phyloP scores from a whole-genome alignment of 2,329 filamentous ascomycete species.

The Cercospora nicotianae region DNA sequence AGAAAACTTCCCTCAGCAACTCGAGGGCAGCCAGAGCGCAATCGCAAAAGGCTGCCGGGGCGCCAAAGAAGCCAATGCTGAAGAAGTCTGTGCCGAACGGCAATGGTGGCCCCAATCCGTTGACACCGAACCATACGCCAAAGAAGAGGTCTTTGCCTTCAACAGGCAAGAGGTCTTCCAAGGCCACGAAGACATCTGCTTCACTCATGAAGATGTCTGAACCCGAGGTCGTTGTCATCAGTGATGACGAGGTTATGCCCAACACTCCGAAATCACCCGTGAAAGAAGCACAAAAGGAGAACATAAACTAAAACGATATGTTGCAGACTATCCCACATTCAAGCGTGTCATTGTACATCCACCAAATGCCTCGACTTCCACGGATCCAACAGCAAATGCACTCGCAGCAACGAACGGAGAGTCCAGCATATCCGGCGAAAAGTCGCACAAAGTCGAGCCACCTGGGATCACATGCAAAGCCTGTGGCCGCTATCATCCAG shows the following conservation, averaged over 20 bases:
- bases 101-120: slow-evolving; percentile 3
- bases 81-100: slow-evolving; percentile 7
- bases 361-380: slow-evolving; percentile 3
- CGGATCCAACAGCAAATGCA: neutral
- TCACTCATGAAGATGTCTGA: slow-evolving; percentile 24
- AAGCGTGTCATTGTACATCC: slow-evolving; percentile 23
- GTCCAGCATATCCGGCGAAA: neutral
- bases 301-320: slow-evolving; percentile 5
- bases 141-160: slow-evolving; percentile 18
- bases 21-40: neutral
- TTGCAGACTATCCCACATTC: slow-evolving; percentile 22
- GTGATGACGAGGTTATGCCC: slow-evolving; percentile 8
- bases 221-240: slow-evolving; percentile 6
- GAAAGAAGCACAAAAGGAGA: slow-evolving; percentile 5
- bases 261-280: neutral
- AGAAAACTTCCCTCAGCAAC: neutral
- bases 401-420: neutral
- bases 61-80: neutral
- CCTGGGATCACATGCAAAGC: slow-evolving; percentile 49
- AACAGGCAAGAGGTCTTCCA: slow-evolving; percentile 16
- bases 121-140: neutral
- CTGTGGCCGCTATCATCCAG: slow-evolving; percentile 55
- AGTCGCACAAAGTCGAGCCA: neutral
- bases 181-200: slow-evolving; percentile 26
- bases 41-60: neutral